Conservation (phyloP, 441 rosid genomes). For the Daphne laureola region DNA sequence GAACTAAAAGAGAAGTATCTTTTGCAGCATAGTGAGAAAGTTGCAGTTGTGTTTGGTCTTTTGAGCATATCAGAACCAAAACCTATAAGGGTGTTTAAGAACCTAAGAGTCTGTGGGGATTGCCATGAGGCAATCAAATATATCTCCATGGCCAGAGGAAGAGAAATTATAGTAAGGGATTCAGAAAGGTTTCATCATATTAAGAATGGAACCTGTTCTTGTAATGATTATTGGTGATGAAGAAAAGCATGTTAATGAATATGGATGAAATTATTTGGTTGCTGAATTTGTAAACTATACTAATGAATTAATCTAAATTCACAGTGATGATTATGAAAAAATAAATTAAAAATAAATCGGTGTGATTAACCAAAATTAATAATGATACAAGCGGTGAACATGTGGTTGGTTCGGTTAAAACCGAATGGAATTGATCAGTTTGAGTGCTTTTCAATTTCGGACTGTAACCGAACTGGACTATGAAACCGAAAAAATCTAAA, state of each 20-base stretch:
- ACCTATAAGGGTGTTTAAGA: slow-evolving; percentile 50
- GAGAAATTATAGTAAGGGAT: slow-evolving; percentile 55
- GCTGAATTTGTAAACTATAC: background rate
- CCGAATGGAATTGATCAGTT: no score
- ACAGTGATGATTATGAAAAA: no score
- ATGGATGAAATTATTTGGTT: background rate
- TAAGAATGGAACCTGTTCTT: slow-evolving; percentile 48
- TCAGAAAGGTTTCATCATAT: slow-evolving; percentile 58
- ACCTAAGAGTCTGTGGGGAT: slow-evolving; percentile 53
- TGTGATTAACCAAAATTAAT: no score
- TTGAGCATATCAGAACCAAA: slow-evolving; percentile 34
- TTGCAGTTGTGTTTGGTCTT: slow-evolving; percentile 55
- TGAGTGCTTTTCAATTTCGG: no score
- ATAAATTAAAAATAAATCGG: no score
- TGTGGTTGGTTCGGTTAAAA: no score
- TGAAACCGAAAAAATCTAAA: no score
- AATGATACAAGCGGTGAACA: no score
- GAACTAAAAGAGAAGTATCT: slow-evolving; percentile 44
- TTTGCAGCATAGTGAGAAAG: slow-evolving; percentile 52
- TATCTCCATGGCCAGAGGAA: slow-evolving; percentile 28
- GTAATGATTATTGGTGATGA: slow-evolving; percentile 48
- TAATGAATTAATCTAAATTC: no score
- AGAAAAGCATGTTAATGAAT: background rate
- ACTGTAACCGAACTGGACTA: no score
- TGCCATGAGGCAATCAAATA: slow-evolving; percentile 45